A percentile compares a stretch with the other conserved stretches of the same genome.
Evolutionary conservation across 345 rosid species (phyloP).

Genomic region (Citrus cavaleriei): DNA sequence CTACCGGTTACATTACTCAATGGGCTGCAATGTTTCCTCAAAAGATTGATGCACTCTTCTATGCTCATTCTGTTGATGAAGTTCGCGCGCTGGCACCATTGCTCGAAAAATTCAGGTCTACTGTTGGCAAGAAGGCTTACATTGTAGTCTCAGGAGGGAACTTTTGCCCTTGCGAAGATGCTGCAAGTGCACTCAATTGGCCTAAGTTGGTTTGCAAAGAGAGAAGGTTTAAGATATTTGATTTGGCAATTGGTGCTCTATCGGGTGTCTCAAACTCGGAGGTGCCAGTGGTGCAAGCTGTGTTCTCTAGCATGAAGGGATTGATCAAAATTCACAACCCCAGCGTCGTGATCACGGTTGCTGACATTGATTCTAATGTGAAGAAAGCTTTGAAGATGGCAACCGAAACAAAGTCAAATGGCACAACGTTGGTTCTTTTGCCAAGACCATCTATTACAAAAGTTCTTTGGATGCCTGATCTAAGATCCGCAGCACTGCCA

Average conservation of each 20-base stretch:
- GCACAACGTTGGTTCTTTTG: slow-evolving; percentile 53
- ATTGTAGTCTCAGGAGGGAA: slow-evolving; percentile 76
- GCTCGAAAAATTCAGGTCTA: slow-evolving; percentile 77
- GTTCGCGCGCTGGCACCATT: slow-evolving; percentile 68
- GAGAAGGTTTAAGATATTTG: slow-evolving; percentile 85
- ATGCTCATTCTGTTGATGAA: slow-evolving; percentile 81
- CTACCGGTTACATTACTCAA: slow-evolving; percentile 83
- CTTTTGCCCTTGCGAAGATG: slow-evolving; percentile 83
- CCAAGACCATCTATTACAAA: slow-evolving; percentile 73
- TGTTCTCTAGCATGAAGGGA: slow-evolving; percentile 92
- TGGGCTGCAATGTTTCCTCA: slow-evolving; percentile 99
- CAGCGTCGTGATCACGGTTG: slow-evolving; percentile 73
- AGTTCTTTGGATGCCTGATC: slow-evolving; percentile 98
- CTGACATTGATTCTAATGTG: slow-evolving; percentile 65
- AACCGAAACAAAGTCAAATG: slow-evolving; percentile 46
- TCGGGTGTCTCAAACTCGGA: slow-evolving; percentile 73
- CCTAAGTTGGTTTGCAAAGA: slow-evolving; percentile 73
- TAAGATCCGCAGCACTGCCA: slow-evolving; percentile 88
- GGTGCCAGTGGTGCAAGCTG: slow-evolving; percentile 81
- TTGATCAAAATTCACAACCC: slow-evolving; percentile 89
- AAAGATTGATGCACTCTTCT: slow-evolving; percentile 86
- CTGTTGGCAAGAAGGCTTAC: slow-evolving; percentile 88
- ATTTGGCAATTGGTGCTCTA: slow-evolving; percentile 63
- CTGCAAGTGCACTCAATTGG: slow-evolving; percentile 74
- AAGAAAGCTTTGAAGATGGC: slow-evolving; percentile 96